These are phyloP conservation scores for Daphne laureola DNA, from an alignment of 441 rosid species.

Conservation along the genomic window DNA sequence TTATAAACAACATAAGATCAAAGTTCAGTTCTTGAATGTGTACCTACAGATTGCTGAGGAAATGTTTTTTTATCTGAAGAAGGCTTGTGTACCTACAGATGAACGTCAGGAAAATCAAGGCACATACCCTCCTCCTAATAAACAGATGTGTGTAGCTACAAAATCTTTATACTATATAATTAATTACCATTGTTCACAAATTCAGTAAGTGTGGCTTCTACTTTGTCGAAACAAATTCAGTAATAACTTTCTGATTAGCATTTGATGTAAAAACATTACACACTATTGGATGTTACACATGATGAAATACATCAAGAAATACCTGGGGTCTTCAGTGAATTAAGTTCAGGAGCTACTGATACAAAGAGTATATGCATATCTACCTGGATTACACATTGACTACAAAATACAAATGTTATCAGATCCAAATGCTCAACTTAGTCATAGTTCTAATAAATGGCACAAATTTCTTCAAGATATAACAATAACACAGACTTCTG, in stretches of 20 bases:
- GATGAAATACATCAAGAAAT: too few relatives aligned
- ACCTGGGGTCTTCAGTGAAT: too few relatives aligned
- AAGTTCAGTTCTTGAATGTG: slow-evolving; percentile 24
- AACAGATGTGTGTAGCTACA: too few relatives aligned
- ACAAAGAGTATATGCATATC: slow-evolving; percentile 9
- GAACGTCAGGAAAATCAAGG: slow-evolving; percentile 58
- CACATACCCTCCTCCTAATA: slow-evolving; percentile 26
- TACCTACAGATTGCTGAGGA: slow-evolving; percentile 37
- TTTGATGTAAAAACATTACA: too few relatives aligned
- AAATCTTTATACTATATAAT: too few relatives aligned
- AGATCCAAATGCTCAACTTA: slow-evolving; percentile 20
- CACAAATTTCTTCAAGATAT: slow-evolving; percentile 14
- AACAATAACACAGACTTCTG: slow-evolving; percentile 11
- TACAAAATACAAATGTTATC: slow-evolving; percentile 6
- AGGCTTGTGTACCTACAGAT: slow-evolving; percentile 66
- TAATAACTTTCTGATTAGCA: too few relatives aligned
- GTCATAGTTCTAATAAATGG: slow-evolving; percentile 1
- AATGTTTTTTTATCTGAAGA: slow-evolving; percentile 55
- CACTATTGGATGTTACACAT: too few relatives aligned
- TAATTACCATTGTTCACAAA: too few relatives aligned
- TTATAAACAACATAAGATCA: slow-evolving; percentile 37
- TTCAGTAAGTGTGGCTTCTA: too few relatives aligned
- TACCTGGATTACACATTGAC: slow-evolving; percentile 14
- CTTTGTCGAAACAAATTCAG: too few relatives aligned
- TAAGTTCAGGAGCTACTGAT: slow-evolving; percentile 7